These are phyloP conservation scores for Pelargonium australe DNA, from an alignment of 441 rosid species.

Conservation along the genomic window DNA sequence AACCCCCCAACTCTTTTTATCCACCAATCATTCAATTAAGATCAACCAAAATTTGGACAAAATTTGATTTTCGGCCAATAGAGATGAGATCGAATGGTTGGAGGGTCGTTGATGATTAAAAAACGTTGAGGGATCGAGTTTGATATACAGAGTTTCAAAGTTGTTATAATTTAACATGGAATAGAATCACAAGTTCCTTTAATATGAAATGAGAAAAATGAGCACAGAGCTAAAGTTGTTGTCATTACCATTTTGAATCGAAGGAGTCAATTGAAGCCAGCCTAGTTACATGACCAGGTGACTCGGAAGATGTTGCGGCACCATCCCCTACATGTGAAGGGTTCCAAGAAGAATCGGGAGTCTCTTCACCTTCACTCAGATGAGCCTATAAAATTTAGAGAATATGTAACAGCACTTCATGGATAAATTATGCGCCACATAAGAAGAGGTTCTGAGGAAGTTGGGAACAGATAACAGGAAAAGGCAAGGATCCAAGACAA, in stretches of 20 bases:
- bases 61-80: too few relatives aligned
- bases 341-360: slow-evolving; percentile 14
- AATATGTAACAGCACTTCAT: neutral
- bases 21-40: too few relatives aligned
- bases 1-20: too few relatives aligned
- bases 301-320: slow-evolving; percentile 22
- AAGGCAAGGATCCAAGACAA: neutral
- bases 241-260: slow-evolving; percentile 40
- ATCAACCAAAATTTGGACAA: too few relatives aligned
- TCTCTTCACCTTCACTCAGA: slow-evolving; percentile 18
- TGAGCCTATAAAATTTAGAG: slow-evolving; percentile 14
- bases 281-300: slow-evolving; percentile 26
- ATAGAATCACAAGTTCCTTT: slow-evolving; percentile 7
- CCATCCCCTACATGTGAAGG: slow-evolving; percentile 17
- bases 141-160: neutral
- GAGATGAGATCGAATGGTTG: too few relatives aligned
- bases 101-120: too few relatives aligned
- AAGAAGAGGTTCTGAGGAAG: neutral
- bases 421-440: neutral
- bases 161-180: neutral
- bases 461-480: neutral
- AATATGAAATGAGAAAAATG: slow-evolving; percentile 9
- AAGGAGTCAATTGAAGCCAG: slow-evolving; percentile 29
- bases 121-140: too few relatives aligned
- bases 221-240: slow-evolving; percentile 18